Evolutionary conservation across 805 yeast genomes (phyloP), one percentile per base, ranked within the genome.

Genomic region (Starmerella apis): DNA sequence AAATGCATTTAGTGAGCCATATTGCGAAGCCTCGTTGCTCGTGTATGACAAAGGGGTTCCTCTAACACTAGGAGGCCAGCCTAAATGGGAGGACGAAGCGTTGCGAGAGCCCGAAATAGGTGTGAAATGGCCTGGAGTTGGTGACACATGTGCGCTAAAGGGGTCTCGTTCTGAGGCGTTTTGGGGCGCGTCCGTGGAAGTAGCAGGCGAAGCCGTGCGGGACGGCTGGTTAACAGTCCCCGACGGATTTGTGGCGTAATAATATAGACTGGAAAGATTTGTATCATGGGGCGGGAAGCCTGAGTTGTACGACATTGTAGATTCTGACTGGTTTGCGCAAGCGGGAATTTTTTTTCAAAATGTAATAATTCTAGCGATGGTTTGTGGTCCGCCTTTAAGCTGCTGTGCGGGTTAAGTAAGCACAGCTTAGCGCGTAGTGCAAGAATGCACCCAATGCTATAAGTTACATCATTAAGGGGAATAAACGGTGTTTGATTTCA

Each of bases 301-400:
- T 4, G 46, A 14, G 46, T 43, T 43, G 46, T 30, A 43, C 4
- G 46, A 43, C 35, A 41, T 41, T 4, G 33, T 16, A 32, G 33
- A 10, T 16, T 14, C 25, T 27, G 33, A 4, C 33, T 11, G n/a
- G 33, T 10, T 3, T 16, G n/a, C 14, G 22, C 16, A 14, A 4
- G 7, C 14, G n/a, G 4, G 28, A 13, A 14, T 23, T 41, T 41
- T 41, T 41, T 41, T 41, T 41, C 27, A 14, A 41, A 19, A 14
- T 18, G 16, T 25, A 27, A 25, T 14, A 27, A 25, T 6, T 27
- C n/a, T 5, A 19, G 23, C 8, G 27, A 14, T 41, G 33, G 44
- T 41, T 27, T 27, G 44, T 27, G 44, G 33, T 7, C 32, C 16
- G 31, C 27, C 44, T 41, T 41, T 27, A 41, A 27, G 24, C 24